Evolutionary conservation across 805 yeast genomes (phyloP), one percentile per base, ranked within the genome.

Genomic region (Kluyveromyces siamensis): DNA sequence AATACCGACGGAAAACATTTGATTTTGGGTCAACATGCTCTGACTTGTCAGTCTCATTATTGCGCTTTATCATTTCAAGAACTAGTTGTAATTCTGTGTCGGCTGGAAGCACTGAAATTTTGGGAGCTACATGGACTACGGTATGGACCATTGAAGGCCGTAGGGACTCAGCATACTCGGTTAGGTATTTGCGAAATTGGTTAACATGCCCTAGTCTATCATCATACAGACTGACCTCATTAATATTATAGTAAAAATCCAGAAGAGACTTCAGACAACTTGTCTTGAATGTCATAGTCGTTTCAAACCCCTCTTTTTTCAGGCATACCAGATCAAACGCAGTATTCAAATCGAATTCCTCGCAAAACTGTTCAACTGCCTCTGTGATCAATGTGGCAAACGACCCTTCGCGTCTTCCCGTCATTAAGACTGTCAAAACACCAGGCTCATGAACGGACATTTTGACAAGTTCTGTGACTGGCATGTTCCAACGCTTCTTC

Each of bases 201-300:
- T 55, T 60, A 17, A 74, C 50, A 44, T 74, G 76, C 9, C 60
- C 52, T 5, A 52, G 45, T 35, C 77, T 61, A 56, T 73, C 78
- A 39, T 76, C 79, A 54, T 75, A 77, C 8, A 74, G 57, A 0
- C 67, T 57, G 2, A 76, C 53, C 30, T 71, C 72, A 11, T 60
- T 52, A 14, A 72, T 52, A 1, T 52, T 37, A 11, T 59, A 48
- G 52, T 67, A 73, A 37, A 57, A 51, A 0, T 61, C 51, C 14
- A 75, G 48, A 1, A 76, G 53, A 38, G 73, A 74, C 1, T 51
- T 51, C 2, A 73, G 37, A 3, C 71, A 66, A 18, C 65, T 55
- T 2, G 61, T 57, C 51, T 75, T 75, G 55, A 66, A 70, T 2
- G 57, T 58, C 36, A 66, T 50, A 0, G 77, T 71, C 6, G 64